phyloP scores from a whole-genome alignment of 1,284 basidiomycete species.

The Ustanciosporium gigantosporum region DNA sequence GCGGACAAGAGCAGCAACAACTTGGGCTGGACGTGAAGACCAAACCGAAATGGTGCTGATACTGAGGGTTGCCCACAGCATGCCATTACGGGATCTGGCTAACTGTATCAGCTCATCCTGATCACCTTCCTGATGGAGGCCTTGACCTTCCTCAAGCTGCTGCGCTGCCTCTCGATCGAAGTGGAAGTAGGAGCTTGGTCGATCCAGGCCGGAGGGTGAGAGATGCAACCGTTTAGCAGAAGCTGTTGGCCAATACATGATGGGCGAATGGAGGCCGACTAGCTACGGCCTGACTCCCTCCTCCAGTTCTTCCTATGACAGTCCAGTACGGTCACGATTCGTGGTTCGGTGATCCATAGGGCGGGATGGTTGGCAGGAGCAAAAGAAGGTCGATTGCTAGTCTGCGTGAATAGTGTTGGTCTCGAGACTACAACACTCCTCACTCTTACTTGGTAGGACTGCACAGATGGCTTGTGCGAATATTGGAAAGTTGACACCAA shows the following conservation, averaged over 20 bases:
- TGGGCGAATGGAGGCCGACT: no score
- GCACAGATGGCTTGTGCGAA: no score
- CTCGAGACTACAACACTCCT: no score
- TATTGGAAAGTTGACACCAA: no score
- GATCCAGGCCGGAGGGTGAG: slow-evolving; percentile 42
- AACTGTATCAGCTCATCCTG: slow-evolving; percentile 37
- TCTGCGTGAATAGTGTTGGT: no score
- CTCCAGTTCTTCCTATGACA: no score
- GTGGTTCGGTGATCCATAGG: no score
- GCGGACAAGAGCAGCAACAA: slow-evolving; percentile 47
- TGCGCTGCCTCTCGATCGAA: slow-evolving; percentile 37
- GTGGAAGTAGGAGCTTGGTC: slow-evolving; percentile 12
- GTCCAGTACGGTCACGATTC: no score
- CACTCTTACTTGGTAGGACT: no score
- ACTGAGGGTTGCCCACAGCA: slow-evolving; percentile 48
- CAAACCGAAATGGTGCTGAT: slow-evolving; percentile 44
- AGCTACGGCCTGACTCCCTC: no score
- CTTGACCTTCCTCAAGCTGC: slow-evolving; percentile 5
- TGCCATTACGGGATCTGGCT: slow-evolving; percentile 39
- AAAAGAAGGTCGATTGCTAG: no score
- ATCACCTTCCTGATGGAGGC: not conserved
- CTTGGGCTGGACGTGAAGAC: slow-evolving; percentile 51
- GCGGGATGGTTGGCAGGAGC: no score
- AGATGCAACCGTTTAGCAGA: slow-evolving; percentile 50
- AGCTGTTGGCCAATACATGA: slow-evolving; percentile 58